phyloP scores from a whole-genome alignment of 768 basidiomycete species.

The Mycena epipterygia region DNA sequence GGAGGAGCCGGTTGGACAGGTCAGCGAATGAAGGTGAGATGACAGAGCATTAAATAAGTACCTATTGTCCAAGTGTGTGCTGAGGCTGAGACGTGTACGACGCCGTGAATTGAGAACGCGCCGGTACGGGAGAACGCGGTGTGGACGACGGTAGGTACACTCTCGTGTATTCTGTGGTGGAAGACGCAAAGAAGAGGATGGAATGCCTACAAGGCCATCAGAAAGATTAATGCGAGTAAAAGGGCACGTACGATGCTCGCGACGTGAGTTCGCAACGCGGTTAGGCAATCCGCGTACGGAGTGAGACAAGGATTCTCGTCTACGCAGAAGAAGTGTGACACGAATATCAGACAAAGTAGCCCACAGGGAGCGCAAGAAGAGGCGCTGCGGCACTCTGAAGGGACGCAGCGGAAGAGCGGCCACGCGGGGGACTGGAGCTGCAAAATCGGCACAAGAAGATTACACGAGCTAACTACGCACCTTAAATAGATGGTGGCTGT shows the following conservation, averaged over 20 bases:
- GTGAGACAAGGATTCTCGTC: not conserved
- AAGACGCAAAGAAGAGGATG: not conserved
- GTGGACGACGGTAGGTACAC: too few species aligned
- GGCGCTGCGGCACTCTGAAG: too few species aligned
- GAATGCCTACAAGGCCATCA: not conserved
- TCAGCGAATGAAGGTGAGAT: slow-evolving; percentile 1
- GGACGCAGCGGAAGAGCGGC: not conserved
- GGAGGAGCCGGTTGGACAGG: not conserved
- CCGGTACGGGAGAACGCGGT: too few species aligned
- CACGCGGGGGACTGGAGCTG: too few species aligned
- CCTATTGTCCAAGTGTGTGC: not conserved
- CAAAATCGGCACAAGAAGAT: too few species aligned
- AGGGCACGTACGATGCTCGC: not conserved
- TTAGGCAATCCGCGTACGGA: not conserved
- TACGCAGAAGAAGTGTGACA: not conserved
- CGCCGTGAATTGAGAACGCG: not conserved
- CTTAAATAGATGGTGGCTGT: too few species aligned
- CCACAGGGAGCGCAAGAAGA: too few species aligned
- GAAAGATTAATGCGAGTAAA: not conserved
- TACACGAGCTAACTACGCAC: too few species aligned
- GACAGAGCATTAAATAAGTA: not conserved
- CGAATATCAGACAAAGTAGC: not conserved
- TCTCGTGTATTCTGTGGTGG: not conserved
- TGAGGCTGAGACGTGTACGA: not conserved
- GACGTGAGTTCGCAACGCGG: not conserved